Evolutionary conservation across 1,139 yeast genomes (phyloP).

Genomic region (Sugiyamaella pinicola): DNA sequence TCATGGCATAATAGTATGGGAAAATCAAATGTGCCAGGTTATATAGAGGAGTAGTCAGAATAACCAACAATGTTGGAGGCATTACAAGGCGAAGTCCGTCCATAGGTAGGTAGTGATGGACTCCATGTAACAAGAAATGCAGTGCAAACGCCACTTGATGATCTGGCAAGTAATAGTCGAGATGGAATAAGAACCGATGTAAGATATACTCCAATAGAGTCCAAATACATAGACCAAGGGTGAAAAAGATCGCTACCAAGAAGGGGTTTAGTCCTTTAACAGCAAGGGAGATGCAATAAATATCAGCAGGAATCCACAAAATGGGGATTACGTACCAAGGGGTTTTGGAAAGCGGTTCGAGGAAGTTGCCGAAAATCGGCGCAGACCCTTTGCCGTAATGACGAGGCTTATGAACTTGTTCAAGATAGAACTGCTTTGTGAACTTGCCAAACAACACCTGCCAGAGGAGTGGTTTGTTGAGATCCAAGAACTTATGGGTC

Average conservation of each 20-base stretch:
- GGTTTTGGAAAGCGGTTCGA: constrained; percentile 70
- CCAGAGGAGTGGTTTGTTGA: constrained; percentile 73
- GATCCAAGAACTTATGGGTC: constrained; percentile 83
- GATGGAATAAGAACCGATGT: constrained; percentile 91
- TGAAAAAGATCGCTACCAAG: constrained; percentile 47
- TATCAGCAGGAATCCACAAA: constrained; percentile 83
- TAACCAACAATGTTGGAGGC: constrained; percentile 84
- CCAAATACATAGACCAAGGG: constrained; percentile 82
- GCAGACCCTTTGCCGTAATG: constrained; percentile 93
- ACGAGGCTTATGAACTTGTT: constrained; percentile 96
- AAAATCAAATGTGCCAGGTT: constrained; percentile 58
- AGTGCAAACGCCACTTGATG: constrained; percentile 70
- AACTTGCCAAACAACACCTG: constrained; percentile 78
- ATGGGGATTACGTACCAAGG: constrained; percentile 85
- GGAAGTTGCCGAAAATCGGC: constrained; percentile 73
- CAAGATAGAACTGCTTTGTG: constrained; percentile 85
- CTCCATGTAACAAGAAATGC: constrained; percentile 91
- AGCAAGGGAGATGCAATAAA: constrained; percentile 50
- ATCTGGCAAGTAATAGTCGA: constrained; percentile 84
- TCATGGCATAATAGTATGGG: constrained; percentile 60
- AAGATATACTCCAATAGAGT: constrained; percentile 82
- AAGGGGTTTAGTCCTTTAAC: constrained; percentile 36
- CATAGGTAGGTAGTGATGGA: constrained; percentile 98
- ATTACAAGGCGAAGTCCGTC: constrained; percentile 88
- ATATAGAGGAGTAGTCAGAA: constrained; percentile 61